Evolutionary conservation across 495 filamentous ascomycete genomes (phyloP).

Genomic region (Aspergillus egyptiacus): DNA sequence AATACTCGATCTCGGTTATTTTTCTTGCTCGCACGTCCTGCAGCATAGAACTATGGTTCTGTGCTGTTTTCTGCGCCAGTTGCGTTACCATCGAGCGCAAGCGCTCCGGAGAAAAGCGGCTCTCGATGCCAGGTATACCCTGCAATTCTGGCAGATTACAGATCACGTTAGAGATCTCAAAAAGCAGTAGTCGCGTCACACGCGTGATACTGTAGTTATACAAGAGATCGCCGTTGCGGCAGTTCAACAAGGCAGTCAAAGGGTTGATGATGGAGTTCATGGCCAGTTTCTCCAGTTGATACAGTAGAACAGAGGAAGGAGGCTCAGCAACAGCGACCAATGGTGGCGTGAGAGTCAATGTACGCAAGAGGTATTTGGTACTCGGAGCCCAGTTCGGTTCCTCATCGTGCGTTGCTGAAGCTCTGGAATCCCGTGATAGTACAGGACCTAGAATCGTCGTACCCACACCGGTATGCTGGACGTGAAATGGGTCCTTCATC

Average conservation of each 20-base stretch:
- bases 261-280: slow-evolving; percentile 79
- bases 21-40: slow-evolving; percentile 62
- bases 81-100: slow-evolving; percentile 50
- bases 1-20: slow-evolving; percentile 71
- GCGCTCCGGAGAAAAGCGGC: slow-evolving; percentile 50
- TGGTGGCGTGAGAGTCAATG: slow-evolving; percentile 44
- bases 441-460: slow-evolving; percentile 55
- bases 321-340: slow-evolving; percentile 43
- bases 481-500: slow-evolving; percentile 48
- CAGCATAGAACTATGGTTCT: slow-evolving; percentile 74
- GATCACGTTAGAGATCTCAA: slow-evolving; percentile 60
- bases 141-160: slow-evolving; percentile 61
- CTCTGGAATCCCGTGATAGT: slow-evolving; percentile 23
- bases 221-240: slow-evolving; percentile 68
- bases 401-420: slow-evolving; percentile 12
- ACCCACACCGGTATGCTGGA: slow-evolving; percentile 58
- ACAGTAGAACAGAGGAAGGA: slow-evolving; percentile 38
- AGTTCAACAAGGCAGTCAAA: slow-evolving; percentile 65
- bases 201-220: slow-evolving; percentile 51
- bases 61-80: slow-evolving; percentile 54
- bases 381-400: slow-evolving; percentile 34
- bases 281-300: slow-evolving; percentile 75
- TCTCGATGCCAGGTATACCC: slow-evolving; percentile 50
- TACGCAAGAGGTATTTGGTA: slow-evolving; percentile 45
- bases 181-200: slow-evolving; percentile 55